phyloP scores from a whole-genome alignment of 1,139 yeast species.

The Pichia sp. region DNA sequence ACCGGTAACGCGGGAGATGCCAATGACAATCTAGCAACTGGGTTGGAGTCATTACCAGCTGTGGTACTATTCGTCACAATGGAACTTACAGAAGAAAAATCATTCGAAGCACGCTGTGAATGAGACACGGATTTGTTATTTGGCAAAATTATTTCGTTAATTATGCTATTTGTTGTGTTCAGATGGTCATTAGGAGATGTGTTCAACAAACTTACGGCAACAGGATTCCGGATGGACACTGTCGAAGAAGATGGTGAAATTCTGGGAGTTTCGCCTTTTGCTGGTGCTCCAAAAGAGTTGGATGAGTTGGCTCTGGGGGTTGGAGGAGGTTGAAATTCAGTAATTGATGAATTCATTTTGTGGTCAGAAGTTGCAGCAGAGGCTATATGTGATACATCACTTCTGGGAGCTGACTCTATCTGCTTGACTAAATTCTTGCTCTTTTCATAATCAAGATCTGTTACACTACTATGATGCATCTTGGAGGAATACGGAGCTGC shows the following conservation, averaged over 20 bases:
- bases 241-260: slow-evolving; percentile 4
- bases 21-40: slow-evolving; percentile 20
- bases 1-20: slow-evolving; percentile 28
- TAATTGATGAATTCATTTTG: background rate
- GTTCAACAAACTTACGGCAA: background rate
- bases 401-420: too few species aligned
- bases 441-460: too few species aligned
- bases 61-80: slow-evolving; percentile 7
- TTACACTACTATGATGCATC: too few species aligned
- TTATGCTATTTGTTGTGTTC: background rate
- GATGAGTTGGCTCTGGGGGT: background rate
- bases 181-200: background rate
- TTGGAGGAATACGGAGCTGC: too few species aligned
- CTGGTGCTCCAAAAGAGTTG: slow-evolving; percentile 1
- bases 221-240: slow-evolving; percentile 4
- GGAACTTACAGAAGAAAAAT: slow-evolving; percentile 9
- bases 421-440: background rate
- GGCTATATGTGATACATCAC: too few species aligned
- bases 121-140: slow-evolving; percentile 5
- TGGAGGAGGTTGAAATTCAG: background rate
- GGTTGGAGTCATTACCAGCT: slow-evolving; percentile 15
- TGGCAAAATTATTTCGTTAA: slow-evolving; percentile 4
- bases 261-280: background rate
- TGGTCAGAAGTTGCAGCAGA: too few species aligned
- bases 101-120: slow-evolving; percentile 10